These are phyloP conservation scores for Aspergillus steynii DNA, from an alignment of 495 filamentous ascomycete species.

Conservation along the genomic window DNA sequence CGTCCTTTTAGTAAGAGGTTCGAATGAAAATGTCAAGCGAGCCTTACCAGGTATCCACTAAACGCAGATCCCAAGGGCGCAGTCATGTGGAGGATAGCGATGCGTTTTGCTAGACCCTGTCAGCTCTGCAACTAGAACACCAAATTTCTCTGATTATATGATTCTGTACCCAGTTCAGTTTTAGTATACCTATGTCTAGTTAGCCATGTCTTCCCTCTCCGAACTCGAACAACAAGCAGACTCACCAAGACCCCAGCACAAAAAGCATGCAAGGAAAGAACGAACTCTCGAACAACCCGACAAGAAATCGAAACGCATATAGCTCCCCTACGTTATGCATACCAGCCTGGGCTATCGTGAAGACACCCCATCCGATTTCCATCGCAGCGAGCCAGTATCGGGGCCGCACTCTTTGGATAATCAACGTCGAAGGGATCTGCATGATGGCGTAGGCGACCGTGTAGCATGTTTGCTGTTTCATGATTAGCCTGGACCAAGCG, in stretches of 20 bases:
- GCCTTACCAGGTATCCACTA: constrained; percentile 20
- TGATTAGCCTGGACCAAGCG: neutral
- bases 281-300: constrained; percentile 22
- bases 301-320: constrained; percentile 25
- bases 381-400: constrained; percentile 39
- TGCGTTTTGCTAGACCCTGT: constrained; percentile 16
- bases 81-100: constrained; percentile 22
- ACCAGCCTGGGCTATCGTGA: constrained; percentile 36
- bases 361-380: constrained; percentile 43
- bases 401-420: constrained; percentile 23
- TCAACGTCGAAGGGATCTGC: constrained; percentile 24
- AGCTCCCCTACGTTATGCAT: constrained; percentile 14
- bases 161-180: constrained; percentile 5
- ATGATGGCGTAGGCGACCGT: constrained; percentile 21
- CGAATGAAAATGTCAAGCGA: neutral
- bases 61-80: constrained; percentile 18
- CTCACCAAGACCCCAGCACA: constrained; percentile 12
- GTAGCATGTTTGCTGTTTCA: constrained; percentile 9
- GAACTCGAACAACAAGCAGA: neutral
- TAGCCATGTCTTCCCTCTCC: neutral
- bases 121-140: no score
- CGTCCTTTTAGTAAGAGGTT: no score
- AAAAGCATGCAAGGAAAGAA: constrained; percentile 20
- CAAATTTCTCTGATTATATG: no score
- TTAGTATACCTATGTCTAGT: constrained; percentile 22